These are phyloP conservation scores for Pilatotrama ljubarskyi DNA, from an alignment of 768 basidiomycete genomes.

Conservation along the genomic window DNA sequence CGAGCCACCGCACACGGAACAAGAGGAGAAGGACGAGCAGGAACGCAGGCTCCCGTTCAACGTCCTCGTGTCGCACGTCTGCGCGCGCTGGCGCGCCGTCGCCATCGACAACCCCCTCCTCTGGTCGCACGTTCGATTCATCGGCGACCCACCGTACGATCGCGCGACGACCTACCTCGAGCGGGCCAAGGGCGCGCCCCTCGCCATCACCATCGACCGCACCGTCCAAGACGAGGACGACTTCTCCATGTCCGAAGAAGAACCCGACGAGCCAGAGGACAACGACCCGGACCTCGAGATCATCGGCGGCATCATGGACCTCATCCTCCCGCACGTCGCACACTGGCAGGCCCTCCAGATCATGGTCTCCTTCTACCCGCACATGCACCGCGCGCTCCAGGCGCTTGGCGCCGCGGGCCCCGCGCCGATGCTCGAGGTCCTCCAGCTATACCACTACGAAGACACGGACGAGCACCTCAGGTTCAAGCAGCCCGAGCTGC, in stretches of 20 bases:
- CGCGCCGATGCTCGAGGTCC: conserved; percentile 54
- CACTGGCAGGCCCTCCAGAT: conserved; percentile 57
- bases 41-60: conserved; percentile 3
- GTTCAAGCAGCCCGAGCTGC: conserved; percentile 45
- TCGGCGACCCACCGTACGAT: conserved; percentile 43
- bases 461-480: conserved; percentile 40
- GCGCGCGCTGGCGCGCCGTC: conserved; percentile 55
- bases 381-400: conserved; percentile 39
- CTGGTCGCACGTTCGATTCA: conserved; percentile 52
- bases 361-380: conserved; percentile 42
- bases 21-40: neutral
- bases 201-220: conserved; percentile 50
- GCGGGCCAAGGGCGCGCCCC: conserved; percentile 54
- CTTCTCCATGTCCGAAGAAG: conserved; percentile 15
- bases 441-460: conserved; percentile 60
- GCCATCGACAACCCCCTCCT: conserved; percentile 53
- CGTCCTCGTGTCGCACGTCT: conserved; percentile 61
- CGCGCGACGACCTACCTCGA: conserved; percentile 47
- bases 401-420: conserved; percentile 37
- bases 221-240: conserved; percentile 27
- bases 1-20: neutral
- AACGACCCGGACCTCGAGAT: conserved; percentile 20
- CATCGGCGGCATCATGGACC: conserved; percentile 27
- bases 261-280: conserved; percentile 14
- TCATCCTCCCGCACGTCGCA: conserved; percentile 52